phyloP scores from a whole-genome alignment of 2,329 filamentous ascomycete species.

The Xylariaceae sp. region DNA sequence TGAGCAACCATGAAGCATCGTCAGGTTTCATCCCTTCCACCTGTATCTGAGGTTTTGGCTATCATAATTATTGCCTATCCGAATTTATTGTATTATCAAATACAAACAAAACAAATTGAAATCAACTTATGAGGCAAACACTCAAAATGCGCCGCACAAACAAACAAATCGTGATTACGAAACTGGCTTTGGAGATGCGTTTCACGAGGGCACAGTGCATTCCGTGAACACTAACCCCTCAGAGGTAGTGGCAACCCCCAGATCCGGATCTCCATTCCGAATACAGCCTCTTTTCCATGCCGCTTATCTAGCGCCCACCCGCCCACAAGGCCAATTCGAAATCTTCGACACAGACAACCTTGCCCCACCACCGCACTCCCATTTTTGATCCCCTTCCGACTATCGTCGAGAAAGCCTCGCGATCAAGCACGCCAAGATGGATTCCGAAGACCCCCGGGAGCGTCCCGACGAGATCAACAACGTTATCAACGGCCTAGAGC shows the following conservation, averaged over 20 bases:
- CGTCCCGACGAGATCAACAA: conserved; percentile 84
- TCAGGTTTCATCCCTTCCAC: too few relatives aligned
- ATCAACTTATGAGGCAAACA: too few relatives aligned
- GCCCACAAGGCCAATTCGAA: conserved; percentile 31
- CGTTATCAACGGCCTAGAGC: conserved; percentile 95
- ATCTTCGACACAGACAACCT: conserved; percentile 17
- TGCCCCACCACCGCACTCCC: conserved; percentile 28
- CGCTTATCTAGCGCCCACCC: conserved; percentile 10
- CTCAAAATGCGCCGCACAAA: too few relatives aligned
- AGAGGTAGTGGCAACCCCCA: not conserved
- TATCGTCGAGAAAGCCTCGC: conserved; percentile 26
- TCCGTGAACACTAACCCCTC: not conserved
- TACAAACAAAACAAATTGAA: too few relatives aligned
- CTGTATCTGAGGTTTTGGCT: too few relatives aligned
- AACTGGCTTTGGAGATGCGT: not conserved
- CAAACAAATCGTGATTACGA: not conserved
- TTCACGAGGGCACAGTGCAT: not conserved
- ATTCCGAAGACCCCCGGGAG: conserved; percentile 82
- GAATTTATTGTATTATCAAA: too few relatives aligned
- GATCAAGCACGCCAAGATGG: conserved; percentile 44
- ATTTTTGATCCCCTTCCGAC: conserved; percentile 24
- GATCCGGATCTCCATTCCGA: not conserved
- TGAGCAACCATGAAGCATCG: too few relatives aligned
- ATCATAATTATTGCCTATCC: too few relatives aligned
- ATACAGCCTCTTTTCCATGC: not conserved